A percentile compares a stretch with the other conserved stretches of the same genome.
These are phyloP conservation scores for Orychophragmus violaceus DNA, from an alignment of 345 rosid species.

Conservation along the genomic window DNA sequence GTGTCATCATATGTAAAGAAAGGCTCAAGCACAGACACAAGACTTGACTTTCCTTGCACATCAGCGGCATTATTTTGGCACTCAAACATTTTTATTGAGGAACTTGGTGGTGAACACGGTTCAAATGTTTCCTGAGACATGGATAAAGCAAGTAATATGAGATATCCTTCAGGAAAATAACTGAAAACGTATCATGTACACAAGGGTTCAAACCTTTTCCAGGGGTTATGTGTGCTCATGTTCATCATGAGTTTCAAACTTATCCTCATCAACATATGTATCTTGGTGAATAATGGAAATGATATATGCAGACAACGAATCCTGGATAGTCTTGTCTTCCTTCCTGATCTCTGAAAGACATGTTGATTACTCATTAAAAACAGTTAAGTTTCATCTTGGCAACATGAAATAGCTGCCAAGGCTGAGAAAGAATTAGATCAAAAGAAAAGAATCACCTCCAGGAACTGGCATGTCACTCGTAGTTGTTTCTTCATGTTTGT, in stretches of 20 bases:
- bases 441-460: slow-evolving; percentile 40
- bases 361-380: slow-evolving; percentile 20
- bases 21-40: slow-evolving; percentile 84
- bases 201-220: too few relatives aligned
- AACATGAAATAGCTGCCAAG: neutral
- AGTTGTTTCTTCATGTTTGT: slow-evolving; percentile 30
- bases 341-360: slow-evolving; percentile 29
- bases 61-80: slow-evolving; percentile 42
- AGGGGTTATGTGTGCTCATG: too few relatives aligned
- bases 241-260: too few relatives aligned
- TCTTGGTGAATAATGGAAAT: slow-evolving; percentile 23
- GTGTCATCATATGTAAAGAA: slow-evolving; percentile 55
- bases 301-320: slow-evolving; percentile 18
- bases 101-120: slow-evolving; percentile 41
- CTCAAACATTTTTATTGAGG: slow-evolving; percentile 36
- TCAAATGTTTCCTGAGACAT: slow-evolving; percentile 36
- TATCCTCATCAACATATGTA: too few relatives aligned
- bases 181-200: too few relatives aligned
- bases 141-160: slow-evolving; percentile 15
- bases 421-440: slow-evolving; percentile 10
- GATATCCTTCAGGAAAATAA: neutral
- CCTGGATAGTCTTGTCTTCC: slow-evolving; percentile 29
- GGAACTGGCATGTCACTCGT: slow-evolving; percentile 19
- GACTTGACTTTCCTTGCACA: slow-evolving; percentile 59
- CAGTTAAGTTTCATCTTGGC: neutral